phyloP scores from a whole-genome alignment of 148 eudicot genomes.

The Persicaria maculosa region DNA sequence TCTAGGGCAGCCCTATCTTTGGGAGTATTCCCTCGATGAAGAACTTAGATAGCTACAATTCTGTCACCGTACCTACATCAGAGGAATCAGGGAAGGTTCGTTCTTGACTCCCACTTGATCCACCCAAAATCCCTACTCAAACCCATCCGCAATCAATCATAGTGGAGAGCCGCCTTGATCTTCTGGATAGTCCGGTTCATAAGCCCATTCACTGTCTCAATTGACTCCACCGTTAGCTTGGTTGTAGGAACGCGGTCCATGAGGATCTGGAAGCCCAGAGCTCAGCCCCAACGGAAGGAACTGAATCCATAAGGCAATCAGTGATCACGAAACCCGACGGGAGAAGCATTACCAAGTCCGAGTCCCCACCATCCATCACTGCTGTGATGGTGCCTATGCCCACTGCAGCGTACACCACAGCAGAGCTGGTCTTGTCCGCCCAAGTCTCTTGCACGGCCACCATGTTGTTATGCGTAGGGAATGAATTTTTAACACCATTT shows the following conservation, averaged over 20 bases:
- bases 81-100: too few relatives aligned
- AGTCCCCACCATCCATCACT: constrained; percentile 36
- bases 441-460: constrained; percentile 38
- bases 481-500: neutral
- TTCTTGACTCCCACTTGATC: neutral
- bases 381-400: constrained; percentile 23
- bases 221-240: constrained; percentile 58
- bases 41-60: too few relatives aligned
- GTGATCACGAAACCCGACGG: constrained; percentile 72
- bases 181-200: constrained; percentile 49
- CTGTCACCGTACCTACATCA: too few relatives aligned
- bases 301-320: neutral
- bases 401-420: constrained; percentile 36
- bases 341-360: constrained; percentile 40
- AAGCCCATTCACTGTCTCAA: constrained; percentile 47
- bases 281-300: neutral
- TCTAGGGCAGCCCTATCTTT: too few relatives aligned
- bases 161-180: constrained; percentile 45
- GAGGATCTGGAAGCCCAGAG: constrained; percentile 66
- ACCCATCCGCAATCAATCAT: neutral
- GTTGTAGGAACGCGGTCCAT: constrained; percentile 39
- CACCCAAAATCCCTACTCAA: too few relatives aligned
- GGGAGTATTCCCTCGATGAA: too few relatives aligned
- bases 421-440: constrained; percentile 26
- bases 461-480: constrained; percentile 18